Conservation (phyloP, 306 rosid genomes). For the Medicago truncatula region MtrunA17r5.0-ANR NC_053045.1:51845501-51846000, state of each 20-base stretch:
- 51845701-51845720: slow-evolving; percentile 25
- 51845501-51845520: slow-evolving; percentile 79
- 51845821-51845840: neutral
- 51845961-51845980: slow-evolving; percentile 3
- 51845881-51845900: neutral
- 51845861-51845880: neutral
- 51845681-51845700: slow-evolving; percentile 1
- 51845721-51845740: slow-evolving; percentile 24
- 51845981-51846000: no score
- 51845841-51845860: neutral
- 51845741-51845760: slow-evolving; percentile 14
- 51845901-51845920: slow-evolving; percentile 33
- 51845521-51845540: slow-evolving; percentile 92
- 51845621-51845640: slow-evolving; percentile 11
- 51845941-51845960: neutral
- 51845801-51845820: slow-evolving; percentile 11
- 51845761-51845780: neutral
- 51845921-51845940: slow-evolving; percentile 26
- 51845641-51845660: neutral
- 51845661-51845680: neutral
- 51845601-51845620: slow-evolving; percentile 26
- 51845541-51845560: slow-evolving; percentile 64
- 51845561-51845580: slow-evolving; percentile 67
- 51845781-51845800: slow-evolving; percentile 10
- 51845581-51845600: slow-evolving; percentile 17